Conservation (phyloP, 2,329 filamentous ascomycete genomes). For the Colletotrichum liriopes region DNA sequence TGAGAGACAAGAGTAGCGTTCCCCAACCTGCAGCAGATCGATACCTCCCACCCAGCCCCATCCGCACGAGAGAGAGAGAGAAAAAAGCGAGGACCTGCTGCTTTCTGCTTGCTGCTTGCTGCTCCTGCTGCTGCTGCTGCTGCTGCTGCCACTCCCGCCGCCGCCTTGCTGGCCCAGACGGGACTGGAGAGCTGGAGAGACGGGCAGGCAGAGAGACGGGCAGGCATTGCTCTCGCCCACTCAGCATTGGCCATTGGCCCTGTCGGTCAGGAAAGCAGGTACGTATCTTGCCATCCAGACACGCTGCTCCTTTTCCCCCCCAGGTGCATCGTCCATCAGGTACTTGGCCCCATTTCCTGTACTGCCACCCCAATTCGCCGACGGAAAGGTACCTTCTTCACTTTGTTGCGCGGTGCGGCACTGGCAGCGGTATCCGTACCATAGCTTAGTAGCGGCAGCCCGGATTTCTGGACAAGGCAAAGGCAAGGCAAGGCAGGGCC, state of each 20-base stretch:
- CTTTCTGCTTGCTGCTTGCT: constrained; percentile 1
- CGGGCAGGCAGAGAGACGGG: neutral
- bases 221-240: constrained; percentile 12
- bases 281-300: constrained; percentile 22
- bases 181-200: constrained; percentile 16
- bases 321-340: constrained; percentile 6
- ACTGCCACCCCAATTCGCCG: neutral
- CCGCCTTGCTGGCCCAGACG: constrained; percentile 26
- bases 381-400: constrained; percentile 14
- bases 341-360: constrained; percentile 20
- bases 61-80: neutral
- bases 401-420: constrained; percentile 18
- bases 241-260: constrained; percentile 19
- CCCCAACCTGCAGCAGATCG: constrained; percentile 36
- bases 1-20: constrained; percentile 6
- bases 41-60: constrained; percentile 38
- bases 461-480: constrained; percentile 12
- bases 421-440: constrained; percentile 17
- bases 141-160: constrained; percentile 21
- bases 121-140: constrained; percentile 1
- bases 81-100: constrained; percentile 30
- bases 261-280: constrained; percentile 22
- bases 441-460: constrained; percentile 10
- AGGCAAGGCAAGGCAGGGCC: constrained; percentile 14
- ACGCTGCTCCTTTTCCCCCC: neutral